Evolutionary conservation across 257 asterid species (phyloP).

Genomic region (Lycium barbarum): DNA sequence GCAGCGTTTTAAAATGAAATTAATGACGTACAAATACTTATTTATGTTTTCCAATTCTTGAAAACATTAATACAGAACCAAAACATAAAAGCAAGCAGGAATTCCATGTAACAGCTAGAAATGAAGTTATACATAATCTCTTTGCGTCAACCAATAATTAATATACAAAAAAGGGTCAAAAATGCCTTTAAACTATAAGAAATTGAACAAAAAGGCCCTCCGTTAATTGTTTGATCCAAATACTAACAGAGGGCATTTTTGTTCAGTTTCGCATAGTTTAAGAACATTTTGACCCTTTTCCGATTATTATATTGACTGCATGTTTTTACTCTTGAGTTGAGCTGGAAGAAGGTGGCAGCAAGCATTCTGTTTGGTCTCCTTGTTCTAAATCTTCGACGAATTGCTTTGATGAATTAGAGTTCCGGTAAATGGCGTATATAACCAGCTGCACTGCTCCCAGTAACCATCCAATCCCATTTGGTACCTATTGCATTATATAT

Average conservation of each 20-base stretch:
- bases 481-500: slow-evolving; percentile 46
- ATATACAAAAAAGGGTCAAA: too few relatives aligned
- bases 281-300: too few relatives aligned
- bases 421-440: slow-evolving; percentile 59
- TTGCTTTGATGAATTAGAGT: slow-evolving; percentile 34
- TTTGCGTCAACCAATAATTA: neutral
- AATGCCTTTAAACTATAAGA: too few relatives aligned
- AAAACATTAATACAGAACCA: neutral
- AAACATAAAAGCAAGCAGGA: neutral
- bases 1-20: neutral
- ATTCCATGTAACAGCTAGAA: neutral
- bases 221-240: too few relatives aligned
- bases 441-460: slow-evolving; percentile 61
- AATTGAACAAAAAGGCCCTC: too few relatives aligned
- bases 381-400: slow-evolving; percentile 39
- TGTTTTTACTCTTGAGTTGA: neutral
- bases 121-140: too few relatives aligned
- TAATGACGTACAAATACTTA: neutral
- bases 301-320: neutral
- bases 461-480: slow-evolving; percentile 63
- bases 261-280: too few relatives aligned
- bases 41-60: neutral
- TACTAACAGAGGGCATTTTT: too few relatives aligned
- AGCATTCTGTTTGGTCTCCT: slow-evolving; percentile 38
- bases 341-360: slow-evolving; percentile 44